phyloP scores from a whole-genome alignment of 2,329 filamentous ascomycete genomes.

The Cytospora chrysosperma region DNA sequence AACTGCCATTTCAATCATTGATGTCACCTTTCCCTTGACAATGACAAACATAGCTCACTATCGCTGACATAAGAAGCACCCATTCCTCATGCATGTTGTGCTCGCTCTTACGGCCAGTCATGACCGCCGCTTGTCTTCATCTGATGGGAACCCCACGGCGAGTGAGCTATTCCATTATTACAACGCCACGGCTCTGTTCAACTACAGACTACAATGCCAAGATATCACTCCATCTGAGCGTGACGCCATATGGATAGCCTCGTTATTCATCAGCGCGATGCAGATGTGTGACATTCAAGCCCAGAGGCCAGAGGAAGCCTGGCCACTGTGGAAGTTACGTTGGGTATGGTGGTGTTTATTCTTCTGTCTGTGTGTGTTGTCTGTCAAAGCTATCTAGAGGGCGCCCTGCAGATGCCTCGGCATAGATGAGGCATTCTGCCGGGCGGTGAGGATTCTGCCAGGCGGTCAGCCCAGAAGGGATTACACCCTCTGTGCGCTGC shows the following conservation, averaged over 20 bases:
- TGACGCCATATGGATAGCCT: slow-evolving; percentile 49
- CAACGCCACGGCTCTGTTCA: slow-evolving; percentile 48
- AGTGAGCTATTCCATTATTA: slow-evolving; percentile 47
- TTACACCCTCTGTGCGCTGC: too few species aligned
- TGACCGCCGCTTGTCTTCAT: slow-evolving; percentile 42
- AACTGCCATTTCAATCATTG: background rate
- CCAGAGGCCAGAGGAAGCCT: slow-evolving; percentile 44
- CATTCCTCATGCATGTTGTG: slow-evolving; percentile 55
- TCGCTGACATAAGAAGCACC: slow-evolving; percentile 35
- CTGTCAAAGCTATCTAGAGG: too few species aligned
- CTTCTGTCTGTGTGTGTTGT: too few species aligned
- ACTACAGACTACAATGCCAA: slow-evolving; percentile 40
- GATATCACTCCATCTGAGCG: slow-evolving; percentile 37
- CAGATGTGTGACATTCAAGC: slow-evolving; percentile 46
- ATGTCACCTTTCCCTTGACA: background rate
- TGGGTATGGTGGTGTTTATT: too few species aligned
- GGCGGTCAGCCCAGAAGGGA: too few species aligned
- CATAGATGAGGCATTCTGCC: too few species aligned
- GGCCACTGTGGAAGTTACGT: slow-evolving; percentile 55
- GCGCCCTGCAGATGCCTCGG: too few species aligned
- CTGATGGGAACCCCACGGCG: slow-evolving; percentile 26
- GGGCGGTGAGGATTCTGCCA: too few species aligned
- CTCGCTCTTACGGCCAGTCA: slow-evolving; percentile 54
- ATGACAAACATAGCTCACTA: background rate
- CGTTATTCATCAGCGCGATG: slow-evolving; percentile 46